These are phyloP conservation scores for Abrus pulchellus DNA, from an alignment of 306 rosid genomes.

Conservation along the genomic window DNA sequence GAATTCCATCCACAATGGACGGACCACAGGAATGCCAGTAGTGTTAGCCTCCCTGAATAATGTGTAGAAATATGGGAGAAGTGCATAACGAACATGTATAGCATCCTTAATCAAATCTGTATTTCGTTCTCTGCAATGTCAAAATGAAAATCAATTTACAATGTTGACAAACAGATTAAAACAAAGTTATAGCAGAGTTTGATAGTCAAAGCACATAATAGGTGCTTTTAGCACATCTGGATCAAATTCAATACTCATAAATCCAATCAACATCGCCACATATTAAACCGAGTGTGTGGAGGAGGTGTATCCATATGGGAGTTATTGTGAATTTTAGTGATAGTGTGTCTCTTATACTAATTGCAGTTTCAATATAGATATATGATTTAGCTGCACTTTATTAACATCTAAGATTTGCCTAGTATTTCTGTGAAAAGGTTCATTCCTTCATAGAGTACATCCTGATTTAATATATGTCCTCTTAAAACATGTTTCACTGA, in stretches of 20 bases:
- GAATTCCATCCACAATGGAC: conserved; percentile 99
- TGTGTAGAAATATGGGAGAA: conserved; percentile 93
- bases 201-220: conserved; percentile 30
- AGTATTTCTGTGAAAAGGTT: conserved; percentile 7
- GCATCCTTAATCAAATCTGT: conserved; percentile 86
- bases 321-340: conserved; percentile 28
- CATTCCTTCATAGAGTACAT: conserved; percentile 7
- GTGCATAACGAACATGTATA: conserved; percentile 80
- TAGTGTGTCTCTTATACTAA: neutral
- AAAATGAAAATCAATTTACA: conserved; percentile 39
- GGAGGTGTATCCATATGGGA: neutral
- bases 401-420: conserved; percentile 34
- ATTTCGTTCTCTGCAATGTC: conserved; percentile 76
- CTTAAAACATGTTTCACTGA: conserved; percentile 10
- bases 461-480: conserved; percentile 12
- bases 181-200: conserved; percentile 18
- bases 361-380: conserved; percentile 13
- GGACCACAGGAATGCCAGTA: conserved; percentile 85
- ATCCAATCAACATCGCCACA: conserved; percentile 15
- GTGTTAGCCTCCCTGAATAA: conserved; percentile 90
- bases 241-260: conserved; percentile 3
- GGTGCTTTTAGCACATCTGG: conserved; percentile 19
- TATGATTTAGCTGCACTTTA: conserved; percentile 13
- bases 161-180: conserved; percentile 33
- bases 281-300: neutral